Percentiles rank a stretch among this genome's conserved stretches.
phyloP scores from a whole-genome alignment of 192 early-diverging fungal genomes.

The Coemansia reversa region DNA sequence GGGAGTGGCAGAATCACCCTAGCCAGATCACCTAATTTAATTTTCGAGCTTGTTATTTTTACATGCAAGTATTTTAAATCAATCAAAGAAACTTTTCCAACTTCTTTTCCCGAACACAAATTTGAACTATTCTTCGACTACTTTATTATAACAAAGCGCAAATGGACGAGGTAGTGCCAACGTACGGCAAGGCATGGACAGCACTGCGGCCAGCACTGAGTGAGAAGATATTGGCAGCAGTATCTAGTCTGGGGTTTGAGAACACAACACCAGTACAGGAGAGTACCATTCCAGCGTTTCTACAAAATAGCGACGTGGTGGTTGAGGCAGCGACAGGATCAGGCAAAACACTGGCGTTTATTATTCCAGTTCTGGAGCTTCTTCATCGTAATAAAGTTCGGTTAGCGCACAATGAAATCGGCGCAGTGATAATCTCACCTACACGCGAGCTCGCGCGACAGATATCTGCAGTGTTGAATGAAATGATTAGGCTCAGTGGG shows the following conservation, averaged over 20 bases:
- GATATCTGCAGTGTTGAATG: slow-evolving; percentile 70
- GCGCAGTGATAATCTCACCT: slow-evolving; percentile 85
- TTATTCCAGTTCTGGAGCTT: slow-evolving; percentile 90
- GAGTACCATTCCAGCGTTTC: slow-evolving; percentile 84
- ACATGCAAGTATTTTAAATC: not conserved
- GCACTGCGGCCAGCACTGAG: slow-evolving; percentile 62
- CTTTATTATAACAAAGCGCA: not conserved
- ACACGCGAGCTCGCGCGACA: slow-evolving; percentile 89
- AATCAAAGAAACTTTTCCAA: not conserved
- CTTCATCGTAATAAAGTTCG: slow-evolving; percentile 61
- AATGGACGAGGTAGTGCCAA: slow-evolving; percentile 51
- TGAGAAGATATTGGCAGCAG: slow-evolving; percentile 54
- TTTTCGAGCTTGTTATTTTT: not conserved
- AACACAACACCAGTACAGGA: slow-evolving; percentile 95
- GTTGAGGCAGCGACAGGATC: slow-evolving; percentile 97
- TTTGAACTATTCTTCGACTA: not conserved
- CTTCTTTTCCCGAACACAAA: not conserved
- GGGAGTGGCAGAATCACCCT: too few species aligned
- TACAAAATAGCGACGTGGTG: slow-evolving; percentile 92
- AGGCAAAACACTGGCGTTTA: slow-evolving; percentile 91
- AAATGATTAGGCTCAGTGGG: slow-evolving; percentile 51
- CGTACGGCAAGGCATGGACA: slow-evolving; percentile 65
- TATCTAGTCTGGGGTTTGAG: slow-evolving; percentile 70
- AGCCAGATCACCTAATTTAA: not conserved
- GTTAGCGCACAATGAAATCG: slow-evolving; percentile 74